phyloP scores from a whole-genome alignment of 305 asterid genomes.

The Salvia sclarea region DNA sequence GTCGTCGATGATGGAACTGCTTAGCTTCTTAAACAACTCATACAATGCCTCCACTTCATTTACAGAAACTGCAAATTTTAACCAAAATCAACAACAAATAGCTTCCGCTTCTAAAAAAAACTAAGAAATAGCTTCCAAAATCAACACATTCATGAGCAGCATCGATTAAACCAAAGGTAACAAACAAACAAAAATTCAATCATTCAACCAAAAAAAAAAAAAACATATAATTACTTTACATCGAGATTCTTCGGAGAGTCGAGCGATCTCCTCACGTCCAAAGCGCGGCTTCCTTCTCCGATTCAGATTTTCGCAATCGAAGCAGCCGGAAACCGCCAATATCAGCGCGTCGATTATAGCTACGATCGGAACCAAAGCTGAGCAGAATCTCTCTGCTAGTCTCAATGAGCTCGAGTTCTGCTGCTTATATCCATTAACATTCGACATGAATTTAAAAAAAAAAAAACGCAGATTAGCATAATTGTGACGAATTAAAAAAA shows the following conservation, averaged over 20 bases:
- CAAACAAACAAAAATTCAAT: neutral
- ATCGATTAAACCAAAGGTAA: neutral
- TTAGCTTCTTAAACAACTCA: constrained; percentile 63
- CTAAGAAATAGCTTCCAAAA: too few relatives aligned
- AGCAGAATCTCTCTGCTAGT: constrained; percentile 56
- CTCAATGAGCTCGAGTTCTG: constrained; percentile 51
- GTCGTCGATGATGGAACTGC: constrained; percentile 64
- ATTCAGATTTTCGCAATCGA: constrained; percentile 36
- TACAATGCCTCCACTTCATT: constrained; percentile 66
- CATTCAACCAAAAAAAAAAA: neutral
- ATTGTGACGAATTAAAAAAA: neutral
- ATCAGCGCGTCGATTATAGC: constrained; percentile 51
- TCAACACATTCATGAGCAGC: neutral
- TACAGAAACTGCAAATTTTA: constrained; percentile 43
- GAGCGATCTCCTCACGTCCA: constrained; percentile 39
- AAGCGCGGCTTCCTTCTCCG: constrained; percentile 30
- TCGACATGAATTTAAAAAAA: too few relatives aligned
- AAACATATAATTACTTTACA: constrained; percentile 39
- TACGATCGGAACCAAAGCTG: constrained; percentile 48
- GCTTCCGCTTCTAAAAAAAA: too few relatives aligned
- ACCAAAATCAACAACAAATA: neutral
- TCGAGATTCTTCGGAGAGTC: constrained; percentile 60
- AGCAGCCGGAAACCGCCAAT: constrained; percentile 53
- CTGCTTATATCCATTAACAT: constrained; percentile 19
- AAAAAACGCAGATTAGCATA: neutral